These are phyloP conservation scores for Coemansia sp. DNA, from an alignment of 192 early-diverging fungal species.

Conservation along the genomic window DNA sequence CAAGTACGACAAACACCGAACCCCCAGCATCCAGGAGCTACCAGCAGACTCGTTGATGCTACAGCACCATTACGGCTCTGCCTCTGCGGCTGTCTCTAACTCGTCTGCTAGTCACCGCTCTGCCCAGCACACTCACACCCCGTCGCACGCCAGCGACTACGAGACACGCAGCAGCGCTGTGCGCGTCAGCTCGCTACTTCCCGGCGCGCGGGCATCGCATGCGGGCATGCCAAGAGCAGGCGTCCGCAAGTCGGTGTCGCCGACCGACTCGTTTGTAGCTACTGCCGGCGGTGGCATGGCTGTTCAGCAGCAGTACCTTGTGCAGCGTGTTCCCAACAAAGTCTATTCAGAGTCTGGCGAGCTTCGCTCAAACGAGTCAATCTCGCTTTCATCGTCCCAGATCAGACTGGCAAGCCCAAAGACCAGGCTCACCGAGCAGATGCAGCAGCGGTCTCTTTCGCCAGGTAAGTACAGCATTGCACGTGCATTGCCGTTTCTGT, in stretches of 20 bases:
- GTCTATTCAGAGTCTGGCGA: slow-evolving; percentile 12
- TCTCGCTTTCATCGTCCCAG: slow-evolving; percentile 27
- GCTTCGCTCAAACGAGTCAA: slow-evolving; percentile 8
- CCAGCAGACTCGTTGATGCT: slow-evolving; percentile 29
- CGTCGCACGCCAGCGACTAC: slow-evolving; percentile 19
- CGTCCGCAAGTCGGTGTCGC: slow-evolving; percentile 18
- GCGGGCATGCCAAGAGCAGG: slow-evolving; percentile 12
- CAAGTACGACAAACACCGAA: slow-evolving; percentile 42
- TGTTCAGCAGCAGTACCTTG: slow-evolving; percentile 43
- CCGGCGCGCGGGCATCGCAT: slow-evolving; percentile 34
- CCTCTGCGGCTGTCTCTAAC: background rate
- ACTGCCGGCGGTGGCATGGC: slow-evolving; percentile 18
- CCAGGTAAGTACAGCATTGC: slow-evolving; percentile 30
- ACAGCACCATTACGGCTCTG: slow-evolving; percentile 7
- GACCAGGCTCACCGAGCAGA: slow-evolving; percentile 25
- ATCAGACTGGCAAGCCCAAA: slow-evolving; percentile 48
- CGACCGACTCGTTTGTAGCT: slow-evolving; percentile 13
- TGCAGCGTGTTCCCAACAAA: slow-evolving; percentile 30
- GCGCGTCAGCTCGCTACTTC: slow-evolving; percentile 46
- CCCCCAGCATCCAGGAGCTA: slow-evolving; percentile 35
- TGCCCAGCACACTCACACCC: slow-evolving; percentile 20
- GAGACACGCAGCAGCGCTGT: slow-evolving; percentile 45
- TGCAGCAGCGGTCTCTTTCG: slow-evolving; percentile 22
- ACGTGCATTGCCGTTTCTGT: background rate
- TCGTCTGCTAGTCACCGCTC: slow-evolving; percentile 14